A percentile compares a stretch with the other conserved stretches of the same genome.
These are phyloP conservation scores for Diplocarpon mali DNA, from an alignment of 2,329 filamentous ascomycete species.

Conservation along the genomic window DNA sequence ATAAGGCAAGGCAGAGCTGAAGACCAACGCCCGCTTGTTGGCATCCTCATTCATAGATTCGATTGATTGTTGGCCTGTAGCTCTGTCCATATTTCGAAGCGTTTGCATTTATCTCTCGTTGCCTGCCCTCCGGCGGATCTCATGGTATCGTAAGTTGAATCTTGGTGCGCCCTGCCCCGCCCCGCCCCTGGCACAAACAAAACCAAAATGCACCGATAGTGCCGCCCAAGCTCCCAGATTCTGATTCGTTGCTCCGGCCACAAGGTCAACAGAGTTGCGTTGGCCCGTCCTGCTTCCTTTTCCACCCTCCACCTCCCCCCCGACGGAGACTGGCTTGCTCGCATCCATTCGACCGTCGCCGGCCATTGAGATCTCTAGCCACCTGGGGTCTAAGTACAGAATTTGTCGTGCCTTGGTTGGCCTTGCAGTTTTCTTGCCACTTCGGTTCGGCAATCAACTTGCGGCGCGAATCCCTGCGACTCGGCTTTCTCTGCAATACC, in stretches of 20 bases:
- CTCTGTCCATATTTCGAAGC: no score
- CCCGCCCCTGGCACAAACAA: neutral
- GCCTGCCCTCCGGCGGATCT: no score
- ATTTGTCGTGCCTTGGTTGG: no score
- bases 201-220: neutral
- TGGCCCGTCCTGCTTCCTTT: neutral
- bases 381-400: neutral
- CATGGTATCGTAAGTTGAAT: no score
- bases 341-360: neutral
- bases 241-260: conserved; percentile 2
- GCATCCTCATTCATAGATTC: no score
- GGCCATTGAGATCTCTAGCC: conserved; percentile 1
- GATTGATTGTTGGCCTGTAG: no score
- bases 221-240: conserved; percentile 1
- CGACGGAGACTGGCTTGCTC: conserved; percentile 1
- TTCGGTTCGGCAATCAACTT: no score
- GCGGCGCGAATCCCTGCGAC: conserved; percentile 1
- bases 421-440: neutral
- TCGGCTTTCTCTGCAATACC: neutral
- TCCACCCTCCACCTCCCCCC: neutral
- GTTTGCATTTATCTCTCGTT: no score
- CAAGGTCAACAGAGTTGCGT: conserved; percentile 2
- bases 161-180: no score
- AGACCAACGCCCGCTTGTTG: no score
- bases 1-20: no score